These are phyloP conservation scores for Eimeria acervulina DNA, from an alignment of 169 alveolate genomes.

Conservation along the genomic window DNA sequence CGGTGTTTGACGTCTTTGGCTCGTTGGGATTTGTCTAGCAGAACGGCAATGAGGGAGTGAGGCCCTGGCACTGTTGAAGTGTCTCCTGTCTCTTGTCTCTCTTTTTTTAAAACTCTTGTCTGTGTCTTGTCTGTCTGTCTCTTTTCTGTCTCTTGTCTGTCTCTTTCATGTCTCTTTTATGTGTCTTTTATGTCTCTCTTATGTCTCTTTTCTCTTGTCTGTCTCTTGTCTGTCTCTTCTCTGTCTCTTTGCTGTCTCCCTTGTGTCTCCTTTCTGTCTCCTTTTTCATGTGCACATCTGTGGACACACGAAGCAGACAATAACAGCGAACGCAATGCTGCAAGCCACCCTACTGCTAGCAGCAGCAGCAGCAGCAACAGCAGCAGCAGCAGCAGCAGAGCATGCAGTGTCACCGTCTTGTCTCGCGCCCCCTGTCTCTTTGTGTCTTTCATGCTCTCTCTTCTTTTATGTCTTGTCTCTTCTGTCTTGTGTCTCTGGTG, in stretches of 20 bases:
- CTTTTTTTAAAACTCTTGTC: too few relatives aligned
- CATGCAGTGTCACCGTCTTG: background rate
- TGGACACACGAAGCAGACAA: background rate
- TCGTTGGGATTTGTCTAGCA: constrained; percentile 82
- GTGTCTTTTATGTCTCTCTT: too few relatives aligned
- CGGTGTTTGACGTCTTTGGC: constrained; percentile 43
- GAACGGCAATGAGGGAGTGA: constrained; percentile 81
- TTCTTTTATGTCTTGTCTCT: too few relatives aligned
- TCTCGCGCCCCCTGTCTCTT: background rate
- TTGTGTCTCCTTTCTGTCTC: background rate
- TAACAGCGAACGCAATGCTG: too few relatives aligned
- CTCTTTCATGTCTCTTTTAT: too few relatives aligned
- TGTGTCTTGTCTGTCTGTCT: too few relatives aligned
- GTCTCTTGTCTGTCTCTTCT: background rate
- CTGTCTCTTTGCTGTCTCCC: background rate
- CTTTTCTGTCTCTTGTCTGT: too few relatives aligned
- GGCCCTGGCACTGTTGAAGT: background rate
- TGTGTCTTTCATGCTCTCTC: background rate
- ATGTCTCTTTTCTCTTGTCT: background rate
- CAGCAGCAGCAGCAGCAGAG: background rate
- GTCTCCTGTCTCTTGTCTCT: too few relatives aligned
- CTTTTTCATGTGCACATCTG: background rate
- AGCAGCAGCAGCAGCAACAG: too few relatives aligned
- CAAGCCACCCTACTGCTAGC: too few relatives aligned
- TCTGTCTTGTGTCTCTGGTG: too few relatives aligned